Base-by-base conservation (phyloP, 495 filamentous ascomycete genomes). In the Neurospora sp. region DNA sequence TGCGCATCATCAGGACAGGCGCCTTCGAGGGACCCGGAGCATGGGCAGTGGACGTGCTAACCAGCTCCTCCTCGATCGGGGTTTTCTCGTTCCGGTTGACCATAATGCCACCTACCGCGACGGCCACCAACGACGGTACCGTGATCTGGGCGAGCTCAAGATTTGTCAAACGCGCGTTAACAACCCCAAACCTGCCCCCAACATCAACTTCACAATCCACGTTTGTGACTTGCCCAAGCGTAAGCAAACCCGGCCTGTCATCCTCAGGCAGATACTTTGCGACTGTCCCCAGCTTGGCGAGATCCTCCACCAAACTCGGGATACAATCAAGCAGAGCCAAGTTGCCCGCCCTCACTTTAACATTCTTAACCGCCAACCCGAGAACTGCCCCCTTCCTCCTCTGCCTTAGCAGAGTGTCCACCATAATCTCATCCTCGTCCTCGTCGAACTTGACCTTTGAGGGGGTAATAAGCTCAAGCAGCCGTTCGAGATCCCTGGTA, bases 251-350 rank as follows among this genome's bases (percentile, higher is more conserved):
- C 16, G 96, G 96, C 1, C 96, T 89, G 74, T 98, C 95, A 82
- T 98, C 96, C 78, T 98, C 94, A 1, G 96, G 94, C 5, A 99
- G 85, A 77, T 98, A 98, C 77, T 97, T 98, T 14, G 96, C 88
- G 37, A 98, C 94, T 8, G 90, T 96, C 12, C 94, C 92, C 7
- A 98, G 84, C 76, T 90, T 91, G 16, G 91, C 86, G 41, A 98
- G 73, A 78, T 99, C 96, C 54, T 92, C 89, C 1, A 86, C 89
- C 7, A 99, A 85, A 20, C 84, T 85, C n/a, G 89, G 84, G 8
- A 99, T 82, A 54, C 86, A 85, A 20, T 85, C 80, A 14, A 97
- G 78, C 59, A 90, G 88, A 39, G 88, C 84, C 12, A 92, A 76
- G 59, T 88, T 88, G 2, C 84, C 83, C 12, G 94, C 79, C 0